phyloP scores from a whole-genome alignment of 306 rosid genomes.

The Vigna reflexopilosa region DNA sequence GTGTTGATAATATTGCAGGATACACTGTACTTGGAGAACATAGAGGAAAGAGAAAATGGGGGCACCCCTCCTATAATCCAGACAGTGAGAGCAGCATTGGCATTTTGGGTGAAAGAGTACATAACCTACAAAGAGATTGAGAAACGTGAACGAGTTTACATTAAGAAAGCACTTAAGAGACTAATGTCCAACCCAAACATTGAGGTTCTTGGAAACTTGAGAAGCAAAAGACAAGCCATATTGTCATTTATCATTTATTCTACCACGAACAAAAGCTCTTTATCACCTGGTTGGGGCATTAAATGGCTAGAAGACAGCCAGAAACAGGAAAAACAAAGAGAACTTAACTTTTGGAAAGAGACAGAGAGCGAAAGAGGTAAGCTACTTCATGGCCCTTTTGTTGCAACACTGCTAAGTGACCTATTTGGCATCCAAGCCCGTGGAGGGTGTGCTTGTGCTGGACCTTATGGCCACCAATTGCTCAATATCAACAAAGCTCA shows the following conservation, averaged over 20 bases:
- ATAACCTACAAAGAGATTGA: slow-evolving; percentile 64
- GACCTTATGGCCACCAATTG: slow-evolving; percentile 79
- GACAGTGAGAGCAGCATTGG: slow-evolving; percentile 78
- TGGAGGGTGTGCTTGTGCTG: slow-evolving; percentile 93
- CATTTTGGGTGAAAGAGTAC: slow-evolving; percentile 85
- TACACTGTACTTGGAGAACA: slow-evolving; percentile 66
- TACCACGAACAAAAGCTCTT: slow-evolving; percentile 40
- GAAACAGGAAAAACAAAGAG: not conserved
- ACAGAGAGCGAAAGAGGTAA: slow-evolving; percentile 57
- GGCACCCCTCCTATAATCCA: slow-evolving; percentile 91
- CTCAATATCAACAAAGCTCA: slow-evolving; percentile 57
- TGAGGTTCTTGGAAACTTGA: slow-evolving; percentile 61
- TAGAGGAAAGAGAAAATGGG: slow-evolving; percentile 85
- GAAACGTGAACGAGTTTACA: slow-evolving; percentile 57
- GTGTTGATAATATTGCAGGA: slow-evolving; percentile 53
- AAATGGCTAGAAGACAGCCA: slow-evolving; percentile 9
- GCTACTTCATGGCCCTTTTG: slow-evolving; percentile 77
- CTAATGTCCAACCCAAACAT: slow-evolving; percentile 66
- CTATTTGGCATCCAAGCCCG: slow-evolving; percentile 89
- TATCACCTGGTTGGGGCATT: not conserved
- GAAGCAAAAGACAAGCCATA: slow-evolving; percentile 66
- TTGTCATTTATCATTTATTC: slow-evolving; percentile 71
- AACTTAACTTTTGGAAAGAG: slow-evolving; percentile 60
- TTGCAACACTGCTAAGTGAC: slow-evolving; percentile 75
- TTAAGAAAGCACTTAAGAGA: slow-evolving; percentile 59